A percentile compares a stretch with the other conserved stretches of the same genome.
Evolutionary conservation across 352 stramenopile genomes (phyloP).

Genomic region (Phytophthora uliginosa): DNA sequence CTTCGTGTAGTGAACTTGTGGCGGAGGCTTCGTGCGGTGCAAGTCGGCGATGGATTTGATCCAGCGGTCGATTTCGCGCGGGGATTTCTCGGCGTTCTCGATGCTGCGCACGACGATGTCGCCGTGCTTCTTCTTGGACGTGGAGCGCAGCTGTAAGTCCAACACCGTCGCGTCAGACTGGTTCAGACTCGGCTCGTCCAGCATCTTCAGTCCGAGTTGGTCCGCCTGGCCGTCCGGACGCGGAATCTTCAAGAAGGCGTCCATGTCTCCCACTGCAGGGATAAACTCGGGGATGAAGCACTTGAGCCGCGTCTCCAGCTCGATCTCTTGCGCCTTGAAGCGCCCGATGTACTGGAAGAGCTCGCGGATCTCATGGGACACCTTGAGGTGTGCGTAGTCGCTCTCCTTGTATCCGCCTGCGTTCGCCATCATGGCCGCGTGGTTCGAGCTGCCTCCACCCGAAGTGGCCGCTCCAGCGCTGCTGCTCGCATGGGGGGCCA

Average conservation of each 20-base stretch:
- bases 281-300: conserved; percentile 98
- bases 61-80: conserved; percentile 96
- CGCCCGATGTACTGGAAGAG: conserved; percentile 95
- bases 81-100: conserved; percentile 94
- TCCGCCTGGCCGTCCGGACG: conserved; percentile 93
- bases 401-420: conserved; percentile 89
- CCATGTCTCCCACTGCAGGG: conserved; percentile 96
- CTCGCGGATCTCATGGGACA: conserved; percentile 91
- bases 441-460: conserved; percentile 39
- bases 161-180: conserved; percentile 97
- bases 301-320: conserved; percentile 96
- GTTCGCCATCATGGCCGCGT: conserved; percentile 74
- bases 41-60: conserved; percentile 97
- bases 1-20: conserved; percentile 95
- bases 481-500: conserved; percentile 7
- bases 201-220: conserved; percentile 93
- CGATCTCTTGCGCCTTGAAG: conserved; percentile 97
- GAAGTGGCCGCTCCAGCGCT: conserved; percentile 16
- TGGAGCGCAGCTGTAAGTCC: conserved; percentile 95
- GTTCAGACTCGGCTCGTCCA: conserved; percentile 93
- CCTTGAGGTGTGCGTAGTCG: conserved; percentile 90
- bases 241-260: conserved; percentile 97
- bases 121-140: conserved; percentile 95
- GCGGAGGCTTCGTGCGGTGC: conserved; percentile 93
- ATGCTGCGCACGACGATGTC: conserved; percentile 95